A percentile compares a stretch with the other conserved stretches of the same genome.
Conservation (phyloP, 1,139 yeast species). For the Yamadazyma songkhlaensis region DNA sequence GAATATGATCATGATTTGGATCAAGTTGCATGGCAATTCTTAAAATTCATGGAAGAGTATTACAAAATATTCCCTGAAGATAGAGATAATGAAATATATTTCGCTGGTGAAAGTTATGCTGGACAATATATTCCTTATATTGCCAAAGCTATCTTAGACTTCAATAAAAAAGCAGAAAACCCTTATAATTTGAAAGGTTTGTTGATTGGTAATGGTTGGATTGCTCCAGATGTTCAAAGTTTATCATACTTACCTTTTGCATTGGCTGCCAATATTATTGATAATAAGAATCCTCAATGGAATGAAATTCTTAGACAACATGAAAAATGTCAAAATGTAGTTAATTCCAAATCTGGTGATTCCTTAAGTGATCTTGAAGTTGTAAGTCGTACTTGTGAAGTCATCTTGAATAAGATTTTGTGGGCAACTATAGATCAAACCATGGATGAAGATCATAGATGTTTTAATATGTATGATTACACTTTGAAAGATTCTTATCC, state of each 20-base stretch:
- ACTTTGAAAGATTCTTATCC: slow-evolving; percentile 72
- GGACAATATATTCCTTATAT: slow-evolving; percentile 95
- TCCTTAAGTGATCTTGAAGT: slow-evolving; percentile 17
- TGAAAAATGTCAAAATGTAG: slow-evolving; percentile 54
- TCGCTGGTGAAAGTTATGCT: slow-evolving; percentile 96
- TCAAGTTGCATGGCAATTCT: slow-evolving; percentile 58
- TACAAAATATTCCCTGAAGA: slow-evolving; percentile 76
- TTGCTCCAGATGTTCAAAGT: slow-evolving; percentile 86
- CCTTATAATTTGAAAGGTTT: slow-evolving; percentile 57
- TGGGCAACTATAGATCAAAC: slow-evolving; percentile 27
- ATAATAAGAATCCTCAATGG: slow-evolving; percentile 37
- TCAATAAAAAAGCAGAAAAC: slow-evolving; percentile 33
- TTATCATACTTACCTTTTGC: slow-evolving; percentile 78
- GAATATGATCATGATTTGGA: slow-evolving; percentile 57
- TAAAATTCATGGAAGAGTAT: slow-evolving; percentile 64
- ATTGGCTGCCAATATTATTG: slow-evolving; percentile 55
- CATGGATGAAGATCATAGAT: slow-evolving; percentile 39
- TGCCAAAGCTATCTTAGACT: slow-evolving; percentile 57
- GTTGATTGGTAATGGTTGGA: slow-evolving; percentile 95
- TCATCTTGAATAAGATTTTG: slow-evolving; percentile 41
- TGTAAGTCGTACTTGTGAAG: slow-evolving; percentile 47
- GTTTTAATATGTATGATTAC: slow-evolving; percentile 83
- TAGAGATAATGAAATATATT: slow-evolving; percentile 55
- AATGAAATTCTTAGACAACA: slow-evolving; percentile 45
- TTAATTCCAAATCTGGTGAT: slow-evolving; percentile 23